These are phyloP conservation scores for Cytospora schulzeri DNA, from an alignment of 2,329 filamentous ascomycete genomes.

Conservation along the genomic window DNA sequence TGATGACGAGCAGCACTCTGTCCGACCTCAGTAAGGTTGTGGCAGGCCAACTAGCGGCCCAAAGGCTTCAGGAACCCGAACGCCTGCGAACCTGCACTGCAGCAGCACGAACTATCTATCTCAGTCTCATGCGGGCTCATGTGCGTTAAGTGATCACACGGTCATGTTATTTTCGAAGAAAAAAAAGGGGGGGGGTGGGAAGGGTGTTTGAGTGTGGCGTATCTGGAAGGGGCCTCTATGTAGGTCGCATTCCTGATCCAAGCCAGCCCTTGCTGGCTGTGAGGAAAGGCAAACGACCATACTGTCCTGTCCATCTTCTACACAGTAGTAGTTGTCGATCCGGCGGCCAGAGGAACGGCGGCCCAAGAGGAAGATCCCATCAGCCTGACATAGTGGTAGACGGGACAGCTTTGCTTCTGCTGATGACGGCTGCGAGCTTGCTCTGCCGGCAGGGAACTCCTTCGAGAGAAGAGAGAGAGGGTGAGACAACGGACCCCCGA, in stretches of 20 bases:
- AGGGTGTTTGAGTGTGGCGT: conserved; percentile 1
- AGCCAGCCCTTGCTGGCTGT: not conserved
- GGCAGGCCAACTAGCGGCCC: conserved; percentile 20
- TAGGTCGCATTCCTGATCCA: not conserved
- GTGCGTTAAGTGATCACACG: conserved; percentile 19
- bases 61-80: conserved; percentile 19
- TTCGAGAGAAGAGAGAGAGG: not conserved
- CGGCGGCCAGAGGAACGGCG: not conserved
- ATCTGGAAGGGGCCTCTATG: not conserved
- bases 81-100: conserved; percentile 20
- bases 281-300: not conserved
- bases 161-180: not conserved
- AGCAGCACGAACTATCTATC: conserved; percentile 16
- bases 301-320: not conserved
- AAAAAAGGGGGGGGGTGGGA: too few species aligned
- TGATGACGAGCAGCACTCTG: conserved; percentile 17
- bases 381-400: not conserved
- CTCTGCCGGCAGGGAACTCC: conserved; percentile 2
- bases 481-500: conserved; percentile 21
- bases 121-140: conserved; percentile 20
- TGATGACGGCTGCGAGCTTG: conserved; percentile 8
- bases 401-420: not conserved
- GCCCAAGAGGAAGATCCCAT: not conserved
- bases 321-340: not conserved
- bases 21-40: conserved; percentile 20